A percentile compares a stretch with the other conserved stretches of the same genome.
Evolutionary conservation across 345 rosid species (phyloP).

Genomic region (Rhodomyrtus tomentosa): DNA sequence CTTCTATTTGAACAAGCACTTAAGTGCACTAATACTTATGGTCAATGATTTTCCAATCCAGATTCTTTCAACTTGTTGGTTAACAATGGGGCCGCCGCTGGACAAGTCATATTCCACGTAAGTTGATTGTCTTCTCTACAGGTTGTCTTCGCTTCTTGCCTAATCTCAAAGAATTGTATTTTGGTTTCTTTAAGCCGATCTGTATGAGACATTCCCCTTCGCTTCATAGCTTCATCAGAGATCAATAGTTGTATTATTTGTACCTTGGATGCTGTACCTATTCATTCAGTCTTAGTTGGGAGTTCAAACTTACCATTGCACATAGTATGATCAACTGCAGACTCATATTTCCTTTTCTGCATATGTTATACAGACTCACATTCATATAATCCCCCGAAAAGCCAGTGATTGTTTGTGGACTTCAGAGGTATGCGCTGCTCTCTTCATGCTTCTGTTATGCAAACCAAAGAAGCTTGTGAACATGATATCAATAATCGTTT

Average conservation of each 20-base stretch:
- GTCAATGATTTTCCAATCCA: slow-evolving; percentile 10
- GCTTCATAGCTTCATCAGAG: neutral
- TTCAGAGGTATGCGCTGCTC: slow-evolving; percentile 50
- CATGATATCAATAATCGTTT: neutral
- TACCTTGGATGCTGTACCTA: neutral
- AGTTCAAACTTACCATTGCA: neutral
- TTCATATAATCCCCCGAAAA: slow-evolving; percentile 91
- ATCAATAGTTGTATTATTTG: neutral
- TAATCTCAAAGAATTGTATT: neutral
- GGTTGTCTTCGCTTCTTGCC: neutral
- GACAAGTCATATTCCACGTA: slow-evolving; percentile 93
- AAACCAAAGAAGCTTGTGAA: neutral
- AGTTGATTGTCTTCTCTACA: slow-evolving; percentile 5
- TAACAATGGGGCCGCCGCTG: slow-evolving; percentile 92
- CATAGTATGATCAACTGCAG: neutral
- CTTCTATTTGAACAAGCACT: neutral
- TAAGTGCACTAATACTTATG: neutral
- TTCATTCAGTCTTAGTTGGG: neutral
- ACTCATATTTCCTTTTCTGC: slow-evolving; percentile 2
- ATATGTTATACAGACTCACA: slow-evolving; percentile 48
- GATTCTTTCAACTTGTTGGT: slow-evolving; percentile 94
- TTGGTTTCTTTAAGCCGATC: neutral
- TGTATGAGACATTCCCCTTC: neutral
- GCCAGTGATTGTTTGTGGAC: slow-evolving; percentile 79
- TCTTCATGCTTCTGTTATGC: neutral